Evolutionary conservation across 1,284 basidiomycete species (phyloP).

Genomic region (Heterobasidion parviporum): DNA sequence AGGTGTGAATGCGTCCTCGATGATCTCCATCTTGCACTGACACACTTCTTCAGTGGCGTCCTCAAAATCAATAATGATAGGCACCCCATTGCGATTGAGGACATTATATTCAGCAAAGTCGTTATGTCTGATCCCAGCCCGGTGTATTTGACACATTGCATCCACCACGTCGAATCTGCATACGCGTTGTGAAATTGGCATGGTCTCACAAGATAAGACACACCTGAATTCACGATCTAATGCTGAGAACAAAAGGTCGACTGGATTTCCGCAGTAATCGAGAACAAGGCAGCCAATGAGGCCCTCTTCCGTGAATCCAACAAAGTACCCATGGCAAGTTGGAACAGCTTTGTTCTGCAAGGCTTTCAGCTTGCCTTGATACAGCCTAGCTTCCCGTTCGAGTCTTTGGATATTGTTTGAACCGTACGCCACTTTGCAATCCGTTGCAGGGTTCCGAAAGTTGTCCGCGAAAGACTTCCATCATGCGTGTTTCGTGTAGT

Average conservation of each 20-base stretch:
- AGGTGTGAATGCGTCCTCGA: background rate
- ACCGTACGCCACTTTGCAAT: background rate
- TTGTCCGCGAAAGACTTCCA: background rate
- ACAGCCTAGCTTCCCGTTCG: background rate
- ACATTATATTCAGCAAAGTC: background rate
- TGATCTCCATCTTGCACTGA: background rate
- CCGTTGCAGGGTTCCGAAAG: background rate
- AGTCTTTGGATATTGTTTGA: background rate
- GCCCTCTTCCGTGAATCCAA: background rate
- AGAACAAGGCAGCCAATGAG: background rate
- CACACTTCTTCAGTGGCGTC: background rate
- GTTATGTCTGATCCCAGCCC: background rate
- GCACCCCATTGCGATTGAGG: background rate
- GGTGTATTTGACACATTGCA: background rate
- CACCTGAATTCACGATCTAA: background rate
- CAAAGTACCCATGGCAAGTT: background rate
- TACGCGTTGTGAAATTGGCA: too few species aligned
- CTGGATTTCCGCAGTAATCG: background rate
- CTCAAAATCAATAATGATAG: background rate
- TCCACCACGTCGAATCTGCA: background rate
- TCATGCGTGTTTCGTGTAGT: background rate
- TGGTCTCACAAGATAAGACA: background rate
- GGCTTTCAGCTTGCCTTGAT: background rate
- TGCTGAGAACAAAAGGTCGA: background rate
- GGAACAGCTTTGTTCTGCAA: background rate